Evolutionary conservation across 2,329 filamentous ascomycete genomes (phyloP).

Genomic region (Phoma sp.): DNA sequence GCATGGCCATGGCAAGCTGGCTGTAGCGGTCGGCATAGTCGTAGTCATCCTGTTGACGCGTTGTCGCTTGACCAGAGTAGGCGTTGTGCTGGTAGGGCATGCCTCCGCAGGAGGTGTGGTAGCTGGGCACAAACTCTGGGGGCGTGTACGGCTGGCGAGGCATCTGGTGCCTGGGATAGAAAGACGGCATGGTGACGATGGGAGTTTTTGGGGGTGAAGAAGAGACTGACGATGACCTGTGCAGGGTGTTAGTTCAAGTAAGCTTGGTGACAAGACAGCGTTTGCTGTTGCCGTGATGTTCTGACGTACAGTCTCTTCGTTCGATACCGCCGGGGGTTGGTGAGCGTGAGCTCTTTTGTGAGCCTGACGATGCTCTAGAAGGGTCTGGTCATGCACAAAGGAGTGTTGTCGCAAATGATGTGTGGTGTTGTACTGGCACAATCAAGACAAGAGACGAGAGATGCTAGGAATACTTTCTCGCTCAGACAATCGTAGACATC

Average conservation of each 20-base stretch:
- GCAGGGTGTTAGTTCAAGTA: slow-evolving; percentile 24
- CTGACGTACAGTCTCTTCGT: slow-evolving; percentile 49
- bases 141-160: slow-evolving; percentile 55
- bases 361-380: slow-evolving; percentile 42
- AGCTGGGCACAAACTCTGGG: slow-evolving; percentile 54
- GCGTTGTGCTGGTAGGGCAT: slow-evolving; percentile 55
- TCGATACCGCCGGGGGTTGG: slow-evolving; percentile 36
- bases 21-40: slow-evolving; percentile 56
- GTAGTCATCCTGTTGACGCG: slow-evolving; percentile 53
- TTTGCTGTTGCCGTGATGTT: slow-evolving; percentile 7
- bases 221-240: slow-evolving; percentile 53
- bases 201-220: slow-evolving; percentile 42
- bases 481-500: slow-evolving; percentile 25
- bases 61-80: slow-evolving; percentile 50
- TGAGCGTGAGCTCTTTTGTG: slow-evolving; percentile 47
- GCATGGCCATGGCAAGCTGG: slow-evolving; percentile 50
- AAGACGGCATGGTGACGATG: slow-evolving; percentile 56
- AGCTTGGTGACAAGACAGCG: background rate
- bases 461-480: slow-evolving; percentile 34
- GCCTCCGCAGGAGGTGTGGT: slow-evolving; percentile 52
- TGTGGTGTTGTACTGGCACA: slow-evolving; percentile 26
- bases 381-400: slow-evolving; percentile 46
- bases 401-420: slow-evolving; percentile 22
- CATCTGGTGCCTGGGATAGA: slow-evolving; percentile 55
- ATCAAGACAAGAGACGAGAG: slow-evolving; percentile 30